Evolutionary conservation across 768 basidiomycete genomes (phyloP), one percentile per base, ranked within the genome.

Genomic region (Pisolithus orientalis): DNA sequence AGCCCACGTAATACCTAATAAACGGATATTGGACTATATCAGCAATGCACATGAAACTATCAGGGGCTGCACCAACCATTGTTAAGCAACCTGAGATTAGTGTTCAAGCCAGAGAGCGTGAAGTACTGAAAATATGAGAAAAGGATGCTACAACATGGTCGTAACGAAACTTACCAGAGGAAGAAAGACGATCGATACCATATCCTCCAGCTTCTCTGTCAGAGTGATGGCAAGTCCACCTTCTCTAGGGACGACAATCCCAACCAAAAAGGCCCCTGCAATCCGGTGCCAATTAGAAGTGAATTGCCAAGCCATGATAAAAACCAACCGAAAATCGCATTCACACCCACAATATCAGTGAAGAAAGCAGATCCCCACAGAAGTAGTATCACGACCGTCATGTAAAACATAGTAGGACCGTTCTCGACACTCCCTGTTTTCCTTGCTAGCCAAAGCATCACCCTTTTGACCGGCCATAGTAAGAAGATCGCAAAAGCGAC

Each of bases 171-270:
- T 54, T 62, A 90, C 89, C 47, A 95, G 72, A 3, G 94, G 94
- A 11, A 95, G 71, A 70, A 96, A 94, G 42, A 94, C 83, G 53
- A 94, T 85, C 0, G 89, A 71, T 2, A 94, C 89, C 79, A 95
- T 84, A 69, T 97, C 95, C 70, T 99, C 96, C n/a, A 98, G 72
- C 63, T 95, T 97, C 60, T 95, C 91, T 0, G 90, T 93, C n/a
- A 98, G 72, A 0, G 84, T 75, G 49, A 94, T 90, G 0, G 87
- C 82, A 32, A 99, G 82, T 3, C 87, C 87, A 3, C 90, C 90
- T 61, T 94, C 87, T 27, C 92, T 82, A 2, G 96, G 95, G 7
- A 97, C 85, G 50, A 87, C 79, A 42, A 89, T 65, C 2, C 87
- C 94, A 2, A 82, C 80, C 10, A 95, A 64, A 74, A 96, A 95